phyloP scores from a whole-genome alignment of 441 rosid species.

The Dalechampia spathulata region DNA sequence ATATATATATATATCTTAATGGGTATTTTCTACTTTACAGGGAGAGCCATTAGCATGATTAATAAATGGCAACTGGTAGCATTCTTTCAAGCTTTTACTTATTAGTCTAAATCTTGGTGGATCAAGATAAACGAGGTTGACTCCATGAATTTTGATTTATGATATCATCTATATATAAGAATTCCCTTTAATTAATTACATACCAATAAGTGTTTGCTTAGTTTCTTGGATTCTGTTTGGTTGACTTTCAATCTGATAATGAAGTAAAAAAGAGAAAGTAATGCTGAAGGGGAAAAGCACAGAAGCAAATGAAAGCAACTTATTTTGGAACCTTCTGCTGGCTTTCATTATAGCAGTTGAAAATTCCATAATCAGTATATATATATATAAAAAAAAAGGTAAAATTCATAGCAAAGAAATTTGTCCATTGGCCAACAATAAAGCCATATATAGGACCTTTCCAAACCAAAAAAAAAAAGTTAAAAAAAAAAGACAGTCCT shows the following conservation, averaged over 20 bases:
- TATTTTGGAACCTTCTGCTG: neutral
- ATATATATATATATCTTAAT: too few relatives aligned
- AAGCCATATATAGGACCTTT: neutral
- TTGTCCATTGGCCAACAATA: neutral
- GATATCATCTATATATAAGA: too few relatives aligned
- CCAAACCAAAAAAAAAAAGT: neutral
- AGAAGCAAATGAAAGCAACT: neutral
- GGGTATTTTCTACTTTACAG: too few relatives aligned
- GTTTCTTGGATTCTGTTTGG: slow-evolving; percentile 3
- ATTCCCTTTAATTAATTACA: too few relatives aligned
- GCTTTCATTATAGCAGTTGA: neutral
- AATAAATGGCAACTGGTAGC: too few relatives aligned
- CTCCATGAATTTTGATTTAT: too few relatives aligned
- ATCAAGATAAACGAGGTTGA: too few relatives aligned
- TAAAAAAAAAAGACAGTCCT: neutral
- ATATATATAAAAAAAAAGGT: neutral
- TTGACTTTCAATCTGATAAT: neutral
- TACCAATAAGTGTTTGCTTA: neutral
- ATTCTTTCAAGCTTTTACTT: too few relatives aligned
- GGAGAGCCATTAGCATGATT: too few relatives aligned
- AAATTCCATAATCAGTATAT: neutral
- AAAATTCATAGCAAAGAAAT: too few relatives aligned
- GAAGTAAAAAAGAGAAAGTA: neutral
- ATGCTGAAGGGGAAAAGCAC: neutral
- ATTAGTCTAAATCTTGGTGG: too few relatives aligned